Conservation (phyloP, 495 filamentous ascomycete genomes). For the Lineolata rhizophorae region DNA sequence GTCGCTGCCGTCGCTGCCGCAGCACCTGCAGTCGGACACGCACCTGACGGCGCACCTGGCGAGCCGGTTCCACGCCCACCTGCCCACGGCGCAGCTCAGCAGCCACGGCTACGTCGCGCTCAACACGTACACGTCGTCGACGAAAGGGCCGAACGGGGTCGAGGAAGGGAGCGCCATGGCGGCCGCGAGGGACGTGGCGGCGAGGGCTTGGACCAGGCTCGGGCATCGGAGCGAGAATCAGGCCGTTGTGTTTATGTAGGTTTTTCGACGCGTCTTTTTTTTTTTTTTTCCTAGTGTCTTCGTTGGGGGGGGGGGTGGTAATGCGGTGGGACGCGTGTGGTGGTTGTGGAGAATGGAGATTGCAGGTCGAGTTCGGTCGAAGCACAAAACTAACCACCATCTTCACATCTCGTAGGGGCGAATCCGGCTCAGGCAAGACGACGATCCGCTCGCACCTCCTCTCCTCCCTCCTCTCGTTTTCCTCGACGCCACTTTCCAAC, state of each 20-base stretch:
- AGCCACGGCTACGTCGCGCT: conserved; percentile 76
- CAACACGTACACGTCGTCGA: conserved; percentile 79
- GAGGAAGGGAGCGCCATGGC: conserved; percentile 71
- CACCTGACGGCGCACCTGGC: conserved; percentile 89
- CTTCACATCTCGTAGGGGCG: conserved; percentile 34
- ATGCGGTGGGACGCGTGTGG: too few species aligned
- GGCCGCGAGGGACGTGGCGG: conserved; percentile 74
- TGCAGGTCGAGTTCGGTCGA: too few species aligned
- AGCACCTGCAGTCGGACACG: conserved; percentile 88
- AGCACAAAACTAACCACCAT: too few species aligned
- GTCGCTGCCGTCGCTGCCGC: conserved; percentile 68
- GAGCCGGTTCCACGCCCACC: conserved; percentile 76
- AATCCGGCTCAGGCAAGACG: conserved; percentile 89
- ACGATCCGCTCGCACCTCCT: conserved; percentile 77
- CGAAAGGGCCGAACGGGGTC: conserved; percentile 70
- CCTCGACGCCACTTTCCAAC: conserved; percentile 73
- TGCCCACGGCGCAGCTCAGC: conserved; percentile 71
- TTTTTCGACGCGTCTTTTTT: conserved; percentile 5
- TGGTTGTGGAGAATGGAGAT: too few species aligned
- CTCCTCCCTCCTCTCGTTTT: conserved; percentile 62
- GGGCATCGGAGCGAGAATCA: conserved; percentile 83
- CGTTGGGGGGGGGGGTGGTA: too few species aligned
- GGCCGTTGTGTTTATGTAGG: conserved; percentile 77
- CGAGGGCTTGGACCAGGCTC: conserved; percentile 63
- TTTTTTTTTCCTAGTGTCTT: neutral